phyloP scores from a whole-genome alignment of 1,139 yeast genomes.

The Candida sp. region DNA sequence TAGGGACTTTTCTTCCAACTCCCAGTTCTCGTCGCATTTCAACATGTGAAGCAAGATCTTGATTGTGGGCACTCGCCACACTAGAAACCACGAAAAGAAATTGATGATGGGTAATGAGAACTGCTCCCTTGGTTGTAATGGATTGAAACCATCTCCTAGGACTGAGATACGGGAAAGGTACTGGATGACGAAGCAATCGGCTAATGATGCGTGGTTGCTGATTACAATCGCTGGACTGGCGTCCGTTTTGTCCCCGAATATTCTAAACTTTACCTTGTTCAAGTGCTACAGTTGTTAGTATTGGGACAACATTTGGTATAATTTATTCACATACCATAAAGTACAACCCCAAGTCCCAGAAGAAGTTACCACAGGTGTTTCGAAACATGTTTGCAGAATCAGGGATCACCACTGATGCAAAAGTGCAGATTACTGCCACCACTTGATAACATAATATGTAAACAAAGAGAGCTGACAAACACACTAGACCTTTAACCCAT shows the following conservation, averaged over 20 bases:
- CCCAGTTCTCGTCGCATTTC: conserved; percentile 69
- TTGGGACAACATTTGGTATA: too few species aligned
- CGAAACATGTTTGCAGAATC: conserved; percentile 27
- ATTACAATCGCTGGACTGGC: conserved; percentile 52
- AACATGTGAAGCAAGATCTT: conserved; percentile 44
- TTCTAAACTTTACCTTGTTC: conserved; percentile 38
- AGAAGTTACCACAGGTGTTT: conserved; percentile 24
- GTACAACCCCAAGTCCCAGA: conserved; percentile 41
- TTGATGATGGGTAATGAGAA: conserved; percentile 43
- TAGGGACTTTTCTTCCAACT: conserved; percentile 39
- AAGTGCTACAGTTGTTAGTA: conserved; percentile 23
- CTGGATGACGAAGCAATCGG: conserved; percentile 56
- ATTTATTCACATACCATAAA: conserved; percentile 41
- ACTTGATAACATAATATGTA: conserved; percentile 27
- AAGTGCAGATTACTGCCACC: conserved; percentile 21
- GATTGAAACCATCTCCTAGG: conserved; percentile 5
- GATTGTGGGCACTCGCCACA: conserved; percentile 60
- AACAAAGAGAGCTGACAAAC: conserved; percentile 18
- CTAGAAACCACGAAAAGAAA: conserved; percentile 64
- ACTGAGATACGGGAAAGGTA: conserved; percentile 38
- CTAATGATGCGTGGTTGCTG: conserved; percentile 59
- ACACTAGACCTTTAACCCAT: conserved; percentile 22
- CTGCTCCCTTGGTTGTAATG: conserved; percentile 8
- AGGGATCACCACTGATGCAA: conserved; percentile 27
- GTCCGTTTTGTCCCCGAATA: conserved; percentile 48